Evolutionary conservation across 352 stramenopile genomes (phyloP).

Genomic region (Phytophthora sp.): DNA sequence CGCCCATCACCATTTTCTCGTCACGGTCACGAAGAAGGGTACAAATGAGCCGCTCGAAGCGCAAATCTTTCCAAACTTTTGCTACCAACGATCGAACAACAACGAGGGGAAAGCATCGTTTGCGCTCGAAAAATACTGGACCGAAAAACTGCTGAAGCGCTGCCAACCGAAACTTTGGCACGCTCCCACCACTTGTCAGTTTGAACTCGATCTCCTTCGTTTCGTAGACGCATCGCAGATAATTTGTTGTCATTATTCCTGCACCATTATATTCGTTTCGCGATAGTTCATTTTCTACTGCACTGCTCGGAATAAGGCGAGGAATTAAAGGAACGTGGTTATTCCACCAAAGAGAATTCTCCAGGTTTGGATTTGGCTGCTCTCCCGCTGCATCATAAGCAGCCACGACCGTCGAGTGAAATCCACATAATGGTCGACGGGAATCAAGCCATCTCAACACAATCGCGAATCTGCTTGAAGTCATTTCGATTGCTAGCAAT

Average conservation of each 20-base stretch:
- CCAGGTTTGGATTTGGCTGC: not conserved
- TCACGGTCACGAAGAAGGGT: slow-evolving; percentile 45
- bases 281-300: slow-evolving; percentile 9
- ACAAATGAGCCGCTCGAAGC: slow-evolving; percentile 32
- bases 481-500: slow-evolving; percentile 28
- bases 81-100: slow-evolving; percentile 30
- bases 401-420: not conserved
- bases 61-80: slow-evolving; percentile 38
- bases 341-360: slow-evolving; percentile 22
- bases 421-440: slow-evolving; percentile 15
- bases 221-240: slow-evolving; percentile 34
- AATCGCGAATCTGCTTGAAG: slow-evolving; percentile 5
- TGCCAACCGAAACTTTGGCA: slow-evolving; percentile 50
- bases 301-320: slow-evolving; percentile 1
- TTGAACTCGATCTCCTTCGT: slow-evolving; percentile 57
- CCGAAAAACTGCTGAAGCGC: slow-evolving; percentile 48
- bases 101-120: slow-evolving; percentile 32
- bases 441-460: slow-evolving; percentile 27
- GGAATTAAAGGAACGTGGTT: slow-evolving; percentile 15
- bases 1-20: slow-evolving; percentile 41
- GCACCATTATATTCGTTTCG: not conserved
- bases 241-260: slow-evolving; percentile 7
- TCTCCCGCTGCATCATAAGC: not conserved
- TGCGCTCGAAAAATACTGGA: slow-evolving; percentile 38
- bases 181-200: slow-evolving; percentile 33